Evolutionary conservation across 2,329 filamentous ascomycete species (phyloP).

Genomic region (Aspergillus brunneoviolaceus): DNA sequence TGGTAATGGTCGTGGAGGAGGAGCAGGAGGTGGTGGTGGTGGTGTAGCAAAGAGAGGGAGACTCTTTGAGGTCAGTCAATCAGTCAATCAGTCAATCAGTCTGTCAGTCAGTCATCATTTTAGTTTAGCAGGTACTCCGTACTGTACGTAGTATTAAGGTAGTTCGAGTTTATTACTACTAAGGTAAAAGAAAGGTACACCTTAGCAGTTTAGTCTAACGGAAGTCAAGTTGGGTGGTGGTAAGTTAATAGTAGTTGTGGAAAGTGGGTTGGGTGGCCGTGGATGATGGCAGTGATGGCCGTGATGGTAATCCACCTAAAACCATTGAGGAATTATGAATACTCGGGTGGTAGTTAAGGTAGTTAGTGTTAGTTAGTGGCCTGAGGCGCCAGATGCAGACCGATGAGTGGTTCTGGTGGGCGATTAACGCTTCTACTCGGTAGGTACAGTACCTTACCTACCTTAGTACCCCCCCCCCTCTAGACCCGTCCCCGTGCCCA

Average conservation of each 20-base stretch:
- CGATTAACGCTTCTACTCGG: not conserved
- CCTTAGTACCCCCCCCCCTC: not conserved
- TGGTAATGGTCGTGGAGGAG: not conserved
- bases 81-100: not conserved
- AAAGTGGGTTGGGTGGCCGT: not conserved
- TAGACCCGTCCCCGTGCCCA: conserved; percentile 7
- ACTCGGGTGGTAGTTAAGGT: not conserved
- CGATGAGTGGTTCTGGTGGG: conserved; percentile 3
- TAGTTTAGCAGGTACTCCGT: not conserved
- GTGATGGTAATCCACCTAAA: not conserved
- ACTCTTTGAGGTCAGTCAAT: not conserved
- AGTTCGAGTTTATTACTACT: no score
- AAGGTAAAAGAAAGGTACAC: not conserved
- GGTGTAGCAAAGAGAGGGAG: not conserved
- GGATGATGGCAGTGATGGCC: not conserved
- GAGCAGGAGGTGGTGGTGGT: not conserved
- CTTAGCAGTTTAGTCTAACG: not conserved
- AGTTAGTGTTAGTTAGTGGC: conserved; percentile 3
- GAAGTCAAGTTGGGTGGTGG: conserved; percentile 1
- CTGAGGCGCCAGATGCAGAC: conserved; percentile 5
- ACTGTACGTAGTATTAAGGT: not conserved
- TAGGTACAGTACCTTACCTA: not conserved
- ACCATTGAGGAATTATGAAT: not conserved
- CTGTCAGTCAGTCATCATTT: not conserved
- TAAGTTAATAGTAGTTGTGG: not conserved